These are phyloP conservation scores for Colletotrichum gloeosporioides DNA, from an alignment of 2,329 filamentous ascomycete genomes.

Conservation along the genomic window DNA sequence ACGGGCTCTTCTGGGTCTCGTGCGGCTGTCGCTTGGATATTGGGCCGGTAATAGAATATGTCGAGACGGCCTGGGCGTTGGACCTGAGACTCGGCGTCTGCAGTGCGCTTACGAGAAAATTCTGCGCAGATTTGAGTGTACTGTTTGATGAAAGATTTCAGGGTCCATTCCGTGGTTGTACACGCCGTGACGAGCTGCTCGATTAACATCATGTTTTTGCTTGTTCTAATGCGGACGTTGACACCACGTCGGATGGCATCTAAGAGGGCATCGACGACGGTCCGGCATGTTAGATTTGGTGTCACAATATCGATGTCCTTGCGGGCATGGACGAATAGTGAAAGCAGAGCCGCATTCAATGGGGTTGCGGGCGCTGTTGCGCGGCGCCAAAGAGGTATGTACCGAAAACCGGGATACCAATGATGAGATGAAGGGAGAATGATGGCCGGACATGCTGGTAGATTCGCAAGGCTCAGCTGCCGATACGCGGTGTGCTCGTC, in stretches of 20 bases:
- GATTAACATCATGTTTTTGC: conserved; percentile 73
- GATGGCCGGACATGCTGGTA: conserved; percentile 53
- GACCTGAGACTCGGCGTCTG: conserved; percentile 48
- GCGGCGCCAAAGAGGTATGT: conserved; percentile 59
- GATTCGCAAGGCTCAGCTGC: conserved; percentile 16
- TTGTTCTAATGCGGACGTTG: conserved; percentile 71
- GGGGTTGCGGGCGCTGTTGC: conserved; percentile 65
- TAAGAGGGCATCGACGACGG: conserved; percentile 67
- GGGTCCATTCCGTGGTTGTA: conserved; percentile 71
- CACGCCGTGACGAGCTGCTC: conserved; percentile 84
- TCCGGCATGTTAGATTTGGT: conserved; percentile 75
- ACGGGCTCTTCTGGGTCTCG: conserved; percentile 61
- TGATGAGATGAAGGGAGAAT: conserved; percentile 79
- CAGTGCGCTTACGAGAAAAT: conserved; percentile 9
- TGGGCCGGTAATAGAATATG: conserved; percentile 62
- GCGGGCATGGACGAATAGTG: conserved; percentile 63
- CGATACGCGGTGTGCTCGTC: conserved; percentile 12
- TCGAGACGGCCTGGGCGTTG: conserved; percentile 53
- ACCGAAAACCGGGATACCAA: conserved; percentile 67
- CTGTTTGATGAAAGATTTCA: conserved; percentile 62
- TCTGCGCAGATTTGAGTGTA: conserved; percentile 45
- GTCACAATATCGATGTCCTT: conserved; percentile 73
- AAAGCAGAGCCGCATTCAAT: conserved; percentile 69
- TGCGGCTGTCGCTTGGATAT: conserved; percentile 31
- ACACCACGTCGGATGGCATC: conserved; percentile 70